Conservation (phyloP, 805 yeast genomes). For the Schwanniomyces yamadae region DNA sequence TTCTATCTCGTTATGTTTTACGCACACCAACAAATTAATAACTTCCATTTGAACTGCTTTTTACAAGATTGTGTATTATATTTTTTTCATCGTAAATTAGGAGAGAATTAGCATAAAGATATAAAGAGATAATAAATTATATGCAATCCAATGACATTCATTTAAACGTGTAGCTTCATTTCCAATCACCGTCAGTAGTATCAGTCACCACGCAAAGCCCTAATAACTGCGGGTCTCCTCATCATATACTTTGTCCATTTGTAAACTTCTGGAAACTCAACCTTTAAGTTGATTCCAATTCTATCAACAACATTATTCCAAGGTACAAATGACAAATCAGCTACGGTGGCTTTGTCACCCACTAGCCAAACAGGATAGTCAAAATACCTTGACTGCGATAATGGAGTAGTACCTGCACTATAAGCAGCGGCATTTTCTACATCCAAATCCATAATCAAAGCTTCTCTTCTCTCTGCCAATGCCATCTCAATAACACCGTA, state of each 20-base stretch:
- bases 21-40: no score
- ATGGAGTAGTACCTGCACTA: slow-evolving; percentile 83
- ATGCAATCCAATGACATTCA: no score
- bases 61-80: no score
- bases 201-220: slow-evolving; percentile 76
- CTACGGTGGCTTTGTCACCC: slow-evolving; percentile 76
- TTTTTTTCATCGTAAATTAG: no score
- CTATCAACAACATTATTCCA: slow-evolving; percentile 96
- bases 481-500: slow-evolving; percentile 96
- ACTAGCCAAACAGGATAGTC: slow-evolving; percentile 96
- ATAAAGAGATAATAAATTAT: no score
- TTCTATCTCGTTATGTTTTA: no score
- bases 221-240: slow-evolving; percentile 88
- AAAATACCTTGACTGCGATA: slow-evolving; percentile 80
- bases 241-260: slow-evolving; percentile 95
- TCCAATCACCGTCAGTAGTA: neutral
- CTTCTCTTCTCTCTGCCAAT: slow-evolving; percentile 87
- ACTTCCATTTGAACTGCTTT: no score
- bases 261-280: slow-evolving; percentile 92
- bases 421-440: slow-evolving; percentile 85
- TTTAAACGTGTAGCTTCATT: no score
- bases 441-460: slow-evolving; percentile 84
- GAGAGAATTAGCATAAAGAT: no score
- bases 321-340: slow-evolving; percentile 90
- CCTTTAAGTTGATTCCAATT: slow-evolving; percentile 82